Evolutionary conservation across 371 early-diverging fungal species (phyloP).

Genomic region (Mucor irregularis): DNA sequence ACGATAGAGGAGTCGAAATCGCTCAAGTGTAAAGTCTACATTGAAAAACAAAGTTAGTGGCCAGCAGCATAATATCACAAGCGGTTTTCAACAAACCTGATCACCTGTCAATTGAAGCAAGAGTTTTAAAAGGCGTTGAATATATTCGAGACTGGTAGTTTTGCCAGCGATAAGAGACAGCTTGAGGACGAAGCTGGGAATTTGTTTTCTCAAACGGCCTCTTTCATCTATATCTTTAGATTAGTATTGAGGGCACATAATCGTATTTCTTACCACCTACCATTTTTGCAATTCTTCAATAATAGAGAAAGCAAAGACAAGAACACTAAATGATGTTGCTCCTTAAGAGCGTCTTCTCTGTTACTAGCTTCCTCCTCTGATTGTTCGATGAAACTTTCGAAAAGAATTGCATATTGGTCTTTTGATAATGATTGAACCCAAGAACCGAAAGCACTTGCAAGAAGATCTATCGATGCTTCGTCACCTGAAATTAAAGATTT

Average conservation of each 20-base stretch:
- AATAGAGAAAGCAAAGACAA: slow-evolving; percentile 30
- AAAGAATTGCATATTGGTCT: slow-evolving; percentile 31
- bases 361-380: slow-evolving; percentile 27
- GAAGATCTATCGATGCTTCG: slow-evolving; percentile 7
- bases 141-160: slow-evolving; percentile 34
- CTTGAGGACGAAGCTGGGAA: slow-evolving; percentile 39
- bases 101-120: slow-evolving; percentile 40
- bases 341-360: slow-evolving; percentile 15
- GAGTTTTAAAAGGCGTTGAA: slow-evolving; percentile 36
- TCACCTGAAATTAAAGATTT: slow-evolving; percentile 11
- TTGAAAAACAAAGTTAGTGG: background rate
- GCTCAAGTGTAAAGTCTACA: slow-evolving; percentile 21
- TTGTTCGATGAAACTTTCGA: slow-evolving; percentile 26
- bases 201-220: slow-evolving; percentile 35
- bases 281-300: slow-evolving; percentile 12
- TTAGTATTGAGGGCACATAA: background rate
- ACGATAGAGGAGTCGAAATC: slow-evolving; percentile 36
- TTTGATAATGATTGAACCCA: slow-evolving; percentile 32
- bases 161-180: slow-evolving; percentile 39
- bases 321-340: slow-evolving; percentile 29
- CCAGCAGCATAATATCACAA: background rate
- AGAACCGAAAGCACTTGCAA: slow-evolving; percentile 24
- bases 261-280: slow-evolving; percentile 9
- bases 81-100: slow-evolving; percentile 17
- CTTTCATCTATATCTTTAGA: slow-evolving; percentile 36